Base-by-base conservation (phyloP, 345 rosid genomes). In the Populus euphratica region DNA sequence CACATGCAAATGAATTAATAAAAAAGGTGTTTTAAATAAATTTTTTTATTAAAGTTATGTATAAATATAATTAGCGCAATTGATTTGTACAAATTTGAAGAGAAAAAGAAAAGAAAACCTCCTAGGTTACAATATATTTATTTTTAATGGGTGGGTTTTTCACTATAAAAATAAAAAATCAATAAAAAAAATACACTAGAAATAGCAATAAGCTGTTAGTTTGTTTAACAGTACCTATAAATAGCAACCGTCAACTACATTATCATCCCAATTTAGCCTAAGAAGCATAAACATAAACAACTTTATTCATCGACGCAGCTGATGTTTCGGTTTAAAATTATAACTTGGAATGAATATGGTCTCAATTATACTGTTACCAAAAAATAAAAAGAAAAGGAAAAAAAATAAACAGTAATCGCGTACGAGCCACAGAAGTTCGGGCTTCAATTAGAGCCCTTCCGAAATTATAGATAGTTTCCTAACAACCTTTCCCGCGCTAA, bases 391-490 rank as follows among this genome's bases (percentile, higher is more conserved):
- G 0, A 56, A 6, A 73, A 56, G 9, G 8, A 20, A 39, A 27
- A 44, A 23, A 43, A 74, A 33, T 33, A 33, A 33, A 47, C 41
- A 75, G 35, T 43, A 2, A 41, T 41, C 44, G 5, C 72, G 67
- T 44, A 49, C 66, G 0, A 80, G 59, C 88, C 88, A 65, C 88
- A 78, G 74, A 78, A 75, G 64, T 39, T 61, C 25, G 36, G 7
- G 64, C 18, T 47, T 47, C 52, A 47, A 4, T 50, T 67, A 67
- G 41, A 20, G n/a, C 77, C 82, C 82, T 76, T 67, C 74, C 77
- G 80, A 80, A 83, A 71, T 66, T 72, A 76, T 81, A 75, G 56
- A 71, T 25, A 13, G 73, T 52, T 71, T 68, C 83, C 80, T 21
- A 76, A 74, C 77, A 10, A 44, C 63, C 66, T 33, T 63, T 68